Conservation (phyloP, 2,329 filamentous ascomycete species). For the Pseudogymnoascus sp. region DNA sequence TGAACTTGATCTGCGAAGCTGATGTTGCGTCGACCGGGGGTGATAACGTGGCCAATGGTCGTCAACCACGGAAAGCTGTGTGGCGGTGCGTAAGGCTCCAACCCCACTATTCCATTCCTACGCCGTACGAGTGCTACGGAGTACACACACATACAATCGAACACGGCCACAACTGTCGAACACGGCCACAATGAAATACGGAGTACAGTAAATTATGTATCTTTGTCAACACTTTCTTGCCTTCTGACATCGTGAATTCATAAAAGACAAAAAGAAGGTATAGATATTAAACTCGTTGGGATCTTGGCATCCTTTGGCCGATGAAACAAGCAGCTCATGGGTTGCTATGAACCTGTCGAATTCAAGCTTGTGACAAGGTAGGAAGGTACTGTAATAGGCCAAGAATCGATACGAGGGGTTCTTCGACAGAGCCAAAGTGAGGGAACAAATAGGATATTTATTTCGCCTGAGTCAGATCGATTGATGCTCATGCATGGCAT, state of each 20-base stretch:
- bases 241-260: neutral
- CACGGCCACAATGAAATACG: neutral
- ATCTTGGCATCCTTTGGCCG: neutral
- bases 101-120: slow-evolving; percentile 2
- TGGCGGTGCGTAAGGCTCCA: slow-evolving; percentile 2
- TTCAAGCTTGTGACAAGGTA: neutral
- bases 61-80: neutral
- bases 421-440: neutral
- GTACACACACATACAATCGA: neutral
- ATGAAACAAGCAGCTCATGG: neutral
- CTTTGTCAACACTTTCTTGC: neutral
- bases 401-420: neutral
- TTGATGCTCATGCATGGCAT: neutral
- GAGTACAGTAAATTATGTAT: neutral
- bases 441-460: neutral
- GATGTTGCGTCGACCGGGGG: slow-evolving; percentile 3
- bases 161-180: slow-evolving; percentile 1
- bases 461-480: slow-evolving; percentile 4
- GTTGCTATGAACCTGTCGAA: neutral
- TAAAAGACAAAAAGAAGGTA: neutral
- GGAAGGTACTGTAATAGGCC: neutral
- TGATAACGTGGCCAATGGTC: slow-evolving; percentile 8
- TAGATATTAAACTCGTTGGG: neutral
- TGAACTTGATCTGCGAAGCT: slow-evolving; percentile 8
- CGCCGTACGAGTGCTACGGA: neutral